Conservation (phyloP, 768 basidiomycete genomes). For the Rubroboletus pulcherrimus region DNA sequence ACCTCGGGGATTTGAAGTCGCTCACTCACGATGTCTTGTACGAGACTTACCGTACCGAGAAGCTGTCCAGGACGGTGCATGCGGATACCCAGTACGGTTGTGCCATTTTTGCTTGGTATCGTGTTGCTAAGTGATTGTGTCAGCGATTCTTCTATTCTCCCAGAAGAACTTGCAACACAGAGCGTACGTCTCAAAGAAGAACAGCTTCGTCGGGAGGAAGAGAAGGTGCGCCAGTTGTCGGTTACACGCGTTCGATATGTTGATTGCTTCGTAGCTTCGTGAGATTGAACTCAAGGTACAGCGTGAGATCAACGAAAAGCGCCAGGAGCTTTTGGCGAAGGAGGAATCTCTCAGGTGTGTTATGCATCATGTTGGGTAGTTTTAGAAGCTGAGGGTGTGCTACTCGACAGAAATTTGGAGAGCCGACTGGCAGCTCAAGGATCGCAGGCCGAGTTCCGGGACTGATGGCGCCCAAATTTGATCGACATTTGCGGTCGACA, state of each 20-base stretch:
- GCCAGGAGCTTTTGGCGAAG: conserved; percentile 94
- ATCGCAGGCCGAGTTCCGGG: conserved; percentile 74
- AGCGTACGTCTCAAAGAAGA: conserved; percentile 98
- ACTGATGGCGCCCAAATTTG: conserved; percentile 38
- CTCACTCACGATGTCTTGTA: conserved; percentile 92
- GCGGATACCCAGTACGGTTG: conserved; percentile 61
- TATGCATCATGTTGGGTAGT: neutral
- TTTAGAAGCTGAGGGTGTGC: neutral
- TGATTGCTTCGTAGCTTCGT: conserved; percentile 57
- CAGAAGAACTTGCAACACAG: conserved; percentile 96
- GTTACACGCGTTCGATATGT: conserved; percentile 1
- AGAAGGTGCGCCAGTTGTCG: conserved; percentile 56
- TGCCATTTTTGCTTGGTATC: neutral
- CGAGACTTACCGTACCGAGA: conserved; percentile 97
- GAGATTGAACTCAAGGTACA: conserved; percentile 98
- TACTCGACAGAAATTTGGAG: conserved; percentile 67
- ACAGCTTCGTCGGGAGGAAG: conserved; percentile 94
- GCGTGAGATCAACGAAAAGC: conserved; percentile 95
- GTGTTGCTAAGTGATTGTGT: conserved; percentile 24
- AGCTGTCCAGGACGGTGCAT: conserved; percentile 87
- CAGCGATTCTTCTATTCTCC: conserved; percentile 86
- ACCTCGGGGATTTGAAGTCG: conserved; percentile 91
- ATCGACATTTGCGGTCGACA: conserved; percentile 26
- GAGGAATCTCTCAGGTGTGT: conserved; percentile 86
- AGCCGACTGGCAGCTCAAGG: conserved; percentile 89